Percentiles rank a stretch among this genome's conserved stretches.
Evolutionary conservation across 192 early-diverging fungal species (phyloP).

Genomic region (Dimargaris xerosporica): DNA sequence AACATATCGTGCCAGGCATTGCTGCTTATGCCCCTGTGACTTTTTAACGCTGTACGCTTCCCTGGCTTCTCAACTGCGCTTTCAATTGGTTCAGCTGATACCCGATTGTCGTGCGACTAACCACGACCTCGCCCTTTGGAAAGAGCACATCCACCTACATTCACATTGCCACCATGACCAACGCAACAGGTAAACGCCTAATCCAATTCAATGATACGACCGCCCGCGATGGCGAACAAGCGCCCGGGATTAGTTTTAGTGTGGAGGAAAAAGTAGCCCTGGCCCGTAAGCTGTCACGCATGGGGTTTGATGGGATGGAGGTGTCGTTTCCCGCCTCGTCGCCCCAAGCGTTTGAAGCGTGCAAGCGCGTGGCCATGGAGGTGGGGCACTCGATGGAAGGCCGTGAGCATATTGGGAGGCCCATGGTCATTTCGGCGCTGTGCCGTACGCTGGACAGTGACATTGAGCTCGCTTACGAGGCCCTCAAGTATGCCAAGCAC

Average conservation of each 20-base stretch:
- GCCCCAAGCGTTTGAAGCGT: conserved; percentile 84
- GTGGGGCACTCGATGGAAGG: conserved; percentile 73
- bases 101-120: too few species aligned
- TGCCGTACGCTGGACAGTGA: conserved; percentile 72
- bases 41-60: too few species aligned
- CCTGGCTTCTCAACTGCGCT: too few species aligned
- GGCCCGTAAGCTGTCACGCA: conserved; percentile 77
- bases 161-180: too few species aligned
- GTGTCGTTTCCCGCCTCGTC: conserved; percentile 92
- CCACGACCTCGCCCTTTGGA: too few species aligned
- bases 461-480: conserved; percentile 79
- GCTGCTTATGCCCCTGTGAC: too few species aligned
- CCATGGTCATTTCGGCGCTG: conserved; percentile 79
- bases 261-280: conserved; percentile 87
- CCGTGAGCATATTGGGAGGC: conserved; percentile 55
- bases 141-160: too few species aligned
- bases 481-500: conserved; percentile 67
- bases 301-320: conserved; percentile 90
- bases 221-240: conserved; percentile 91
- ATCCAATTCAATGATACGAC: conserved; percentile 52
- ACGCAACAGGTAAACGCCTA: background rate
- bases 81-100: too few species aligned
- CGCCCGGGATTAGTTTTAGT: conserved; percentile 86
- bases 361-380: conserved; percentile 80
- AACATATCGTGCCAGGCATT: too few species aligned